Percentiles rank a stretch among this genome's conserved stretches.
phyloP scores from a whole-genome alignment of 2,329 filamentous ascomycete species.

The Fusarium verticillioides region DNA sequence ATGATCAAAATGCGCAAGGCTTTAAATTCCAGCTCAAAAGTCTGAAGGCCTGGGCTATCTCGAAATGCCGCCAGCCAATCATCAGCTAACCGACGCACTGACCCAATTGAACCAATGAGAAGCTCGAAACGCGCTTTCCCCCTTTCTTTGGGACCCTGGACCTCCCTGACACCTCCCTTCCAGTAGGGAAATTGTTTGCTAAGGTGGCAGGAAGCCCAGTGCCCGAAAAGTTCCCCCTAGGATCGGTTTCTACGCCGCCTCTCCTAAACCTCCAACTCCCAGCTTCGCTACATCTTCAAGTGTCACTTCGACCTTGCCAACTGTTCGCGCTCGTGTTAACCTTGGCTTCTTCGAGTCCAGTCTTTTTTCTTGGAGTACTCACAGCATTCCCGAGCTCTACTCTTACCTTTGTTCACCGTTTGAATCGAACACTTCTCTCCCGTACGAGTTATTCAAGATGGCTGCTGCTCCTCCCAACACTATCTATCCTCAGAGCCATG shows the following conservation, averaged over 20 bases:
- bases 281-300: slow-evolving; percentile 42
- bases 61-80: slow-evolving; percentile 47
- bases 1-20: slow-evolving; percentile 40
- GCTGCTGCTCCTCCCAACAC: slow-evolving; percentile 74
- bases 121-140: slow-evolving; percentile 53
- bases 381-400: slow-evolving; percentile 41
- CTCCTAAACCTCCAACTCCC: slow-evolving; percentile 46
- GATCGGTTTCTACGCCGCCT: slow-evolving; percentile 43
- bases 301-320: slow-evolving; percentile 40
- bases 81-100: slow-evolving; percentile 46
- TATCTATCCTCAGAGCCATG: slow-evolving; percentile 94
- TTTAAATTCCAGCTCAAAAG: slow-evolving; percentile 46
- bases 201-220: slow-evolving; percentile 54
- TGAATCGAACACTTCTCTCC: slow-evolving; percentile 43
- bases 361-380: slow-evolving; percentile 47
- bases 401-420: slow-evolving; percentile 46
- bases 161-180: slow-evolving; percentile 49
- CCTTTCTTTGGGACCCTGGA: slow-evolving; percentile 55
- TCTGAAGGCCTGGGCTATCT: slow-evolving; percentile 46
- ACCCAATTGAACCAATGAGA: slow-evolving; percentile 45
- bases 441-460: slow-evolving; percentile 54
- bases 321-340: slow-evolving; percentile 36
- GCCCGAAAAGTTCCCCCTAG: slow-evolving; percentile 56
- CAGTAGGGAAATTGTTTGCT: slow-evolving; percentile 61
- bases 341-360: slow-evolving; percentile 29